These are phyloP conservation scores for Penstemon newberryi DNA, from an alignment of 257 asterid genomes.

Conservation along the genomic window DNA sequence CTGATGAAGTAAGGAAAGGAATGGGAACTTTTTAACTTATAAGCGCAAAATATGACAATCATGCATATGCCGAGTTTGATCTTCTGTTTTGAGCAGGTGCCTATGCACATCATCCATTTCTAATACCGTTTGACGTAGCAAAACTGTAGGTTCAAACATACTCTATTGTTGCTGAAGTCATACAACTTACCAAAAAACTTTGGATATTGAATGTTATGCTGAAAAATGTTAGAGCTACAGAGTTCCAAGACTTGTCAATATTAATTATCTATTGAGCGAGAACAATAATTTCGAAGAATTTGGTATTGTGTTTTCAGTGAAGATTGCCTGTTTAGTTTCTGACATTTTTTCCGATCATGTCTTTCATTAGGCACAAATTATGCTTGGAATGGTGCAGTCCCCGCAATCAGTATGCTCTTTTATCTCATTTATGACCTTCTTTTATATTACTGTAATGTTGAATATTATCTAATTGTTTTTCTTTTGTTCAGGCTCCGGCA, in stretches of 20 bases:
- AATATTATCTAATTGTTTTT: constrained; percentile 17
- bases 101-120: constrained; percentile 6
- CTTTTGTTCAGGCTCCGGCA: constrained; percentile 45
- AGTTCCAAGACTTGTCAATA: background rate
- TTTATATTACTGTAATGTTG: constrained; percentile 20
- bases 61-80: constrained; percentile 3
- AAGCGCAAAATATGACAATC: background rate
- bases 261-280: background rate
- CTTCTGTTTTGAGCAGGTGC: background rate
- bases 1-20: background rate
- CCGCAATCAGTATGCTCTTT: constrained; percentile 64
- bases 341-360: constrained; percentile 22
- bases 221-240: background rate
- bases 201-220: background rate
- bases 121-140: background rate
- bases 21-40: background rate
- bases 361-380: constrained; percentile 75
- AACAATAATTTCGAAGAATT: background rate
- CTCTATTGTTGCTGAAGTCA: background rate
- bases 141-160: background rate
- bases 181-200: background rate
- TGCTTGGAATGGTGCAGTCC: constrained; percentile 97
- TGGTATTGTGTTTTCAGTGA: constrained; percentile 1
- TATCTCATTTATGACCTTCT: constrained; percentile 14
- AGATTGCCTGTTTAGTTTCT: constrained; percentile 23